These are phyloP conservation scores for Aspergillus chevalieri DNA, from an alignment of 2,329 filamentous ascomycete species.

Conservation along the genomic window DNA sequence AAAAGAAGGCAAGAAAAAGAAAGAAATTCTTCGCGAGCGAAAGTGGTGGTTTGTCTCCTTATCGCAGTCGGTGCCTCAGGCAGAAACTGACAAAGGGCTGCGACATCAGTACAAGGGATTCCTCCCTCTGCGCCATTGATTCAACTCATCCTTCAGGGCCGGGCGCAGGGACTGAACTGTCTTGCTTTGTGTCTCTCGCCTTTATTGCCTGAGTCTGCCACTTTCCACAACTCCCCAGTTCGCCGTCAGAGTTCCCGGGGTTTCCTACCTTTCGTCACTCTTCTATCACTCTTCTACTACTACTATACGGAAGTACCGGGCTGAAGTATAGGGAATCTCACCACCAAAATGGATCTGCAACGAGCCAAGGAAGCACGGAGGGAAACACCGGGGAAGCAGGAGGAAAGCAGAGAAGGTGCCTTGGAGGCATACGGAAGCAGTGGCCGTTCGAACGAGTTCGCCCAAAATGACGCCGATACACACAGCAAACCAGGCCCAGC, in stretches of 20 bases:
- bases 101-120: background rate
- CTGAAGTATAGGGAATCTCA: no score
- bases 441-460: conserved; percentile 28
- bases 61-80: conserved; percentile 3
- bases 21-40: background rate
- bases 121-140: background rate
- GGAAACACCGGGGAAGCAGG: conserved; percentile 26
- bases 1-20: background rate
- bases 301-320: background rate
- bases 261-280: background rate
- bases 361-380: conserved; percentile 35
- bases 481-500: conserved; percentile 17
- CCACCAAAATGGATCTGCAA: conserved; percentile 32
- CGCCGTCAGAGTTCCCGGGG: background rate
- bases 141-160: background rate
- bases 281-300: background rate
- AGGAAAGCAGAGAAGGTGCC: conserved; percentile 31
- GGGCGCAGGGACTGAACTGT: background rate
- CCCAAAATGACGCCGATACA: conserved; percentile 29
- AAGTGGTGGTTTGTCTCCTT: background rate
- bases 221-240: background rate
- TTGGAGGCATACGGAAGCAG: conserved; percentile 29
- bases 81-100: conserved; percentile 16
- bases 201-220: background rate
- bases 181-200: background rate